A percentile compares a stretch with the other conserved stretches of the same genome.
phyloP scores from a whole-genome alignment of 202 grass and related monocot genomes.

The Carex arenaria region DNA sequence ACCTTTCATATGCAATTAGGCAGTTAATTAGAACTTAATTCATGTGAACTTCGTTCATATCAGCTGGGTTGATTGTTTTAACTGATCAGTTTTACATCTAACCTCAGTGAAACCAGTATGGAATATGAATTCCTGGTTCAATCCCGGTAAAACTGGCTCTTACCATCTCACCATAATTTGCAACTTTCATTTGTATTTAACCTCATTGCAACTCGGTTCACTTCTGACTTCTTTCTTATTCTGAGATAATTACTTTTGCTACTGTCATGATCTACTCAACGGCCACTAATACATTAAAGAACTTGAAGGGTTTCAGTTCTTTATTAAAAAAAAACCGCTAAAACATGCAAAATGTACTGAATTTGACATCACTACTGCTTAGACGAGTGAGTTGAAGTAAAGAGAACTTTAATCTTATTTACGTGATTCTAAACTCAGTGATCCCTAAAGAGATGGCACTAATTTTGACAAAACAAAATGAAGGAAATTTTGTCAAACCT shows the following conservation, averaged over 20 bases:
- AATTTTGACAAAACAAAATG: not conserved
- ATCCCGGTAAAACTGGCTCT: not conserved
- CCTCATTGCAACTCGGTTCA: not conserved
- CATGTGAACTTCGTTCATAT: not conserved
- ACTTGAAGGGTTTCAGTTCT: not conserved
- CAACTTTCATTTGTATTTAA: not conserved
- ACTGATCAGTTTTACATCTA: not conserved
- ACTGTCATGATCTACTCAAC: not conserved
- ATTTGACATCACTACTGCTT: not conserved
- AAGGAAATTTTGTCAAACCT: conserved; percentile 30
- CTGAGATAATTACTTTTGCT: not conserved
- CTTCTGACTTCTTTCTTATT: not conserved
- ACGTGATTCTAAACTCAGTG: not conserved
- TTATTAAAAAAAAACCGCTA: not conserved
- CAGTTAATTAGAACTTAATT: not conserved
- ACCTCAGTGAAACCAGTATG: not conserved
- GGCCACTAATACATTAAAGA: not conserved
- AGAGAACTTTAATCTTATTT: not conserved
- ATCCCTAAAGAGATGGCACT: not conserved
- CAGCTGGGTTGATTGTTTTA: not conserved
- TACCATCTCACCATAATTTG: not conserved
- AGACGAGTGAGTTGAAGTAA: not conserved
- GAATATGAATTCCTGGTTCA: not conserved
- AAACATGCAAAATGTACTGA: not conserved
- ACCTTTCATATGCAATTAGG: not conserved